phyloP scores from a whole-genome alignment of 495 filamentous ascomycete genomes.

The Talaromyces stipitatus region DNA sequence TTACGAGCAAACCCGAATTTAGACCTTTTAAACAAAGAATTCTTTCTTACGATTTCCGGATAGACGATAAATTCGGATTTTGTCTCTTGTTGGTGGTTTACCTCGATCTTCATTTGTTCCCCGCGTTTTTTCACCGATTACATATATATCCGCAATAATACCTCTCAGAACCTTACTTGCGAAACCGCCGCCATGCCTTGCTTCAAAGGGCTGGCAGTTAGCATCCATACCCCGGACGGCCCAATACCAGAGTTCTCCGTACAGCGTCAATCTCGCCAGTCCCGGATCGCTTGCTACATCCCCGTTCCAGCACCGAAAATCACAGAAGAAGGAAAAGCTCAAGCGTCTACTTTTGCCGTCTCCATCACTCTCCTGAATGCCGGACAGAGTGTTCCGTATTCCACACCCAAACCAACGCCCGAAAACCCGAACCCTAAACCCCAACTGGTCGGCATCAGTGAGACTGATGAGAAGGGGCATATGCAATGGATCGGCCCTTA shows the following conservation, averaged over 20 bases:
- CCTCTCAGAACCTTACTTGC: background rate
- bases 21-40: background rate
- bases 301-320: constrained; percentile 85
- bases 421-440: constrained; percentile 68
- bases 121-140: background rate
- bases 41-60: background rate
- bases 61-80: background rate
- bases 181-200: constrained; percentile 64
- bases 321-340: constrained; percentile 61
- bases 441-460: constrained; percentile 66
- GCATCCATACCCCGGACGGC: constrained; percentile 85
- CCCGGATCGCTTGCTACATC: constrained; percentile 93
- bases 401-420: constrained; percentile 64
- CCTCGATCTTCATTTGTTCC: background rate
- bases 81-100: background rate
- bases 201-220: constrained; percentile 95
- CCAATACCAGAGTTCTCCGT: constrained; percentile 89
- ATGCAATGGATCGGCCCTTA: constrained; percentile 66
- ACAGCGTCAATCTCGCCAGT: constrained; percentile 83
- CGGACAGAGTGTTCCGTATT: constrained; percentile 82
- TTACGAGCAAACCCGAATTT: background rate
- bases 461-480: constrained; percentile 43
- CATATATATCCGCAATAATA: background rate
- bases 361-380: constrained; percentile 93
- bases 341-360: constrained; percentile 90